phyloP scores from a whole-genome alignment of 1,284 basidiomycete genomes.

The Mrakiaceae sp. region DNA sequence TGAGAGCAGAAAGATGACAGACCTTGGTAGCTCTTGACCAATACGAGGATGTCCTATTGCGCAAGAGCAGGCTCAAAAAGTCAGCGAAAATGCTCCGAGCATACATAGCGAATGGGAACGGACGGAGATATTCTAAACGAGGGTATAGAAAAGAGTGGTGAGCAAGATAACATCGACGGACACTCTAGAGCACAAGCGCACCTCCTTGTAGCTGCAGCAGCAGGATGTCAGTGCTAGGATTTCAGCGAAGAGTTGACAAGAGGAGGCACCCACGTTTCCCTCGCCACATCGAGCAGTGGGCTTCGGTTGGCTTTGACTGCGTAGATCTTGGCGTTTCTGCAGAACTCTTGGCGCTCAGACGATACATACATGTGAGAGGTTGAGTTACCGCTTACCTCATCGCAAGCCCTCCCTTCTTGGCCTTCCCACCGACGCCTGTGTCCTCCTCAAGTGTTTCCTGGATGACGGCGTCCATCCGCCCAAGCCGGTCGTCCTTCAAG shows the following conservation, averaged over 20 bases:
- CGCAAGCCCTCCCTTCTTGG: slow-evolving; percentile 20
- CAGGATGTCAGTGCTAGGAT: not conserved
- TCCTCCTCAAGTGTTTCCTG: slow-evolving; percentile 60
- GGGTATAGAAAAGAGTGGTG: no score
- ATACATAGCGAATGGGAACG: no score
- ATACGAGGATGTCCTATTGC: slow-evolving; percentile 55
- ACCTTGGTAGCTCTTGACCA: slow-evolving; percentile 29
- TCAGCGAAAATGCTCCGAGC: no score
- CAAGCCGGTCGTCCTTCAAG: slow-evolving; percentile 56
- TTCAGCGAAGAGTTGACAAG: not conserved
- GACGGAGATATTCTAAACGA: no score
- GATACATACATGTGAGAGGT: not conserved
- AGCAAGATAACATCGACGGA: no score
- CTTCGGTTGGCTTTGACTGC: slow-evolving; percentile 73
- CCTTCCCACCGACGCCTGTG: slow-evolving; percentile 33
- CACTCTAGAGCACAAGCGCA: not conserved
- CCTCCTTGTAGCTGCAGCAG: not conserved
- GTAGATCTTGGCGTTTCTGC: slow-evolving; percentile 58
- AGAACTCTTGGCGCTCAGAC: slow-evolving; percentile 6
- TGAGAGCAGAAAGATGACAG: not conserved
- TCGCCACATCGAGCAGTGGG: slow-evolving; percentile 76
- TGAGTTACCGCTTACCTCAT: slow-evolving; percentile 41
- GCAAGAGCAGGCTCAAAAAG: no score
- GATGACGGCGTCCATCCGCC: slow-evolving; percentile 49
- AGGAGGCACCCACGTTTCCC: slow-evolving; percentile 50